Evolutionary conservation across 352 stramenopile genomes (phyloP), one percentile per base, ranked within the genome.

Genomic region (Peronospora belbahrii): DNA sequence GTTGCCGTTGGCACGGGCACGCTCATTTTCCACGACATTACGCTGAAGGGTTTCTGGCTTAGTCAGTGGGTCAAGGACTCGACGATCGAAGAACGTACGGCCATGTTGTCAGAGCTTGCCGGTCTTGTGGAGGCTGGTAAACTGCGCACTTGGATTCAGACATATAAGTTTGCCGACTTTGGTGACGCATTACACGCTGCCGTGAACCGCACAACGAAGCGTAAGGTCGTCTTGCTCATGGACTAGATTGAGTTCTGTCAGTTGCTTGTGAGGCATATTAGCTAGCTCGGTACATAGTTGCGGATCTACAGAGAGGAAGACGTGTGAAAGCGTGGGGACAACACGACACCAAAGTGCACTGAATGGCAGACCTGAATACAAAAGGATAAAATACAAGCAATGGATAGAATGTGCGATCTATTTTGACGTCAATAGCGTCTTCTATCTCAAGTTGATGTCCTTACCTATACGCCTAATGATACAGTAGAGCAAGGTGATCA

Each of bases 1-100:
- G 76, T 88, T 33, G 50, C 59, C 17, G 68, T 82, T 19, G 74
- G 76, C 58, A 87, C 79, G 32, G 68, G 66, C 30, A 70, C 77
- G 59, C 74, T 91, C 49, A 78, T 91, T 56, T 91, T 91, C 70
- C 63, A 91, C 62, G 76, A 88, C 65, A 94, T 96, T 39, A 83
- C 76, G 61, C 75, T 94, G 48, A 83, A 82, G 54, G 85, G 70
- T 44, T 92, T 90, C 47, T 95, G 85, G 70, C 70, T 92, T 38
- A 88, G 79, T 59, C 67, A 90, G 62, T 90, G 78, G 78, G 67
- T 80, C 52, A 78, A 88, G 66, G 48, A 83, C 39, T 58, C 75
- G 49, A 69, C 50, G 11, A 61, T 74, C 8, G 71, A 83, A 48
- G 59, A 90, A 60, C 78, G 78, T 44, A 40, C 58, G 25, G 62